Evolutionary conservation across 2,329 filamentous ascomycete genomes (phyloP).

Genomic region (Diplodia scrobiculata): DNA sequence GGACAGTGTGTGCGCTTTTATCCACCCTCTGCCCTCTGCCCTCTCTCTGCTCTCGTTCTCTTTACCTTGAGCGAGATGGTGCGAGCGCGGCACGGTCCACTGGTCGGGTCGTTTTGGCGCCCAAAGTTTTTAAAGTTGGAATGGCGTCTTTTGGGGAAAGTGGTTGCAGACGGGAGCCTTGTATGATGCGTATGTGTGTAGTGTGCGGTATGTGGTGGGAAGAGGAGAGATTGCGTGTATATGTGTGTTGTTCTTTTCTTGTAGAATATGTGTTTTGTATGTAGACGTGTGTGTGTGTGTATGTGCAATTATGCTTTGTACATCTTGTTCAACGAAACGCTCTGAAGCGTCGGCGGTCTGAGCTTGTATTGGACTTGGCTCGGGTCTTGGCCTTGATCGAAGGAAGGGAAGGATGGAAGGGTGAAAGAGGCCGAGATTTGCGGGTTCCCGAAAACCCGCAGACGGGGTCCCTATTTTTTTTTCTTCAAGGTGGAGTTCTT

Average conservation of each 20-base stretch:
- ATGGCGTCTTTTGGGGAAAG: neutral
- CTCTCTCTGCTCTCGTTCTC: neutral
- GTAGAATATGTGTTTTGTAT: neutral
- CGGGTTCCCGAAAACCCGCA: neutral
- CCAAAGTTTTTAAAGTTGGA: neutral
- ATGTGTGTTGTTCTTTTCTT: neutral
- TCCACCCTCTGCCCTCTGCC: no score
- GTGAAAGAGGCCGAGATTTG: neutral
- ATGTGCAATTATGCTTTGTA: neutral
- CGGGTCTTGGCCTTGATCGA: neutral
- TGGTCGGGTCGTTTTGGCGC: neutral
- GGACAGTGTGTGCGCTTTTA: neutral
- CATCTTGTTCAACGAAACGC: neutral
- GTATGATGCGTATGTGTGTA: neutral
- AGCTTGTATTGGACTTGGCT: constrained; percentile 15
- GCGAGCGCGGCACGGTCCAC: neutral
- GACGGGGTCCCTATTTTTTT: neutral
- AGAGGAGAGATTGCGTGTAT: neutral
- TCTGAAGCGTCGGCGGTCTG: constrained; percentile 1
- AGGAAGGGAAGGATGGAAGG: neutral
- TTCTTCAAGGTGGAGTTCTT: neutral
- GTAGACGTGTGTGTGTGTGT: neutral
- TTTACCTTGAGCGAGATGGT: neutral
- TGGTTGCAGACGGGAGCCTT: neutral
- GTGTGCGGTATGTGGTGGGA: neutral